Base-by-base conservation (phyloP, 441 rosid species). In the Monsonia emarginata region DNA sequence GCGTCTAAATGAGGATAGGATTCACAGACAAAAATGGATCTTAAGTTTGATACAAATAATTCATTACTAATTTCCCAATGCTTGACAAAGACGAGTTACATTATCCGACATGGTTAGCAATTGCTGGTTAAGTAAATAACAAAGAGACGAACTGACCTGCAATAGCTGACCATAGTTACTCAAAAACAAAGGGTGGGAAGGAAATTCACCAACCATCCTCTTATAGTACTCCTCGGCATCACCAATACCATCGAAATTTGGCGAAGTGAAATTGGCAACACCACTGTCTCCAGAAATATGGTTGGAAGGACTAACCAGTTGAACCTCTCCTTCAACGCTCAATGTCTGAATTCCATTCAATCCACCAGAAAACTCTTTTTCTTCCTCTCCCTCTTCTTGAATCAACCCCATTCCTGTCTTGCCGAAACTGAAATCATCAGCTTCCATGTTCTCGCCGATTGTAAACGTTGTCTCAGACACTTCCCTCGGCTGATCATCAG, bases 91-190 rank as follows among this genome's bases (percentile, higher is more conserved):
- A 8, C 16, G 19, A 58, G 16, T 56, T 10, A 25, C 52, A 26
- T 40, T 28, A 2, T 36, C 27, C 25, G 52, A 26, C n/a, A n/a
- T n/a, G n/a, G n/a, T n/a, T 46, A 13, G 27, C 30, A 19, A n/a
- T 38, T 0, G 18, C 24, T 16, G 56, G 24, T 19, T 5, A 46
- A 63, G 9, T 31, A 36, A 63, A 13, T 31, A 36, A 67, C 44
- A 22, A n/a, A 64, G 58, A 44, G 27, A 6, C 3, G 25, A 63
- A 63, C 69, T 27, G 1, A 85, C 96, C 93, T 85, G 86, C 73
- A 91, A 80, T 75, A 86, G 75, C 64, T 80, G 85, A 44, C 90
- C 95, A 80, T 89, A 91, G 72, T 81, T 83, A 44, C 81, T 76
- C 56, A 89, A 86, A 65, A 86, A 76, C 74, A 86, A 54, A 77